Conservation (phyloP, 2,329 filamentous ascomycete species). For the Pseudogymnoascus sp. region DNA sequence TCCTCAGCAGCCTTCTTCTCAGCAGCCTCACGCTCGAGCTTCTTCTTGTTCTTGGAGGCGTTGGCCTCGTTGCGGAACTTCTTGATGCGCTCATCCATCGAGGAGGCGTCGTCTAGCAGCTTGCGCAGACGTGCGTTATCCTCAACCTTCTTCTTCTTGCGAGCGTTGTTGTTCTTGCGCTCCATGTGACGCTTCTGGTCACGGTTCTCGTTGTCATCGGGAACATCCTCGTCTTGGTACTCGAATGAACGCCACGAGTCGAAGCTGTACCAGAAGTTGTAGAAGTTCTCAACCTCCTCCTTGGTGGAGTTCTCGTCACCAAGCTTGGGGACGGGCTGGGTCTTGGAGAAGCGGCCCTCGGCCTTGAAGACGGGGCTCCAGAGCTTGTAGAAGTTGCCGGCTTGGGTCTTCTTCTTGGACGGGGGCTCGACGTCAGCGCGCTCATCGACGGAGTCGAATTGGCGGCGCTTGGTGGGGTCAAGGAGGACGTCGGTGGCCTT, state of each 20-base stretch:
- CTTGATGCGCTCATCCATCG: constrained; percentile 92
- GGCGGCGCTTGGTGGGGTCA: constrained; percentile 84
- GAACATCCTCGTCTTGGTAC: constrained; percentile 97
- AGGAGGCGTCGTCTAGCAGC: constrained; percentile 78
- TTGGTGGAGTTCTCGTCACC: constrained; percentile 77
- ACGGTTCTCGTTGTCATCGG: constrained; percentile 97
- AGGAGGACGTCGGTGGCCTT: constrained; percentile 91
- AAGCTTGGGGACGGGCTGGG: constrained; percentile 77
- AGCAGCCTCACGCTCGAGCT: constrained; percentile 80
- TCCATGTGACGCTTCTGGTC: constrained; percentile 98
- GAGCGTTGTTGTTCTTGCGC: constrained; percentile 94
- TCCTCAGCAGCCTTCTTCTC: constrained; percentile 83
- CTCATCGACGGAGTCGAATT: constrained; percentile 96
- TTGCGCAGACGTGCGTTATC: constrained; percentile 86
- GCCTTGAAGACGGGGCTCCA: constrained; percentile 87
- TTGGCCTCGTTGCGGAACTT: constrained; percentile 87
- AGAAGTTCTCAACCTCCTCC: constrained; percentile 89
- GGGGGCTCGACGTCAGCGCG: constrained; percentile 87
- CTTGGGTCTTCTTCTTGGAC: constrained; percentile 78
- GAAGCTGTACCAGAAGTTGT: constrained; percentile 99
- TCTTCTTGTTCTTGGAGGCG: constrained; percentile 94
- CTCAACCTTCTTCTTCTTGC: constrained; percentile 99
- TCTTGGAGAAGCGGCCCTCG: constrained; percentile 87
- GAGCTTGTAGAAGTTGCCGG: constrained; percentile 90
- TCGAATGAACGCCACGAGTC: constrained; percentile 97